Conservation (phyloP, 2,329 filamentous ascomycete genomes). For the Fusarium setosum region DNA sequence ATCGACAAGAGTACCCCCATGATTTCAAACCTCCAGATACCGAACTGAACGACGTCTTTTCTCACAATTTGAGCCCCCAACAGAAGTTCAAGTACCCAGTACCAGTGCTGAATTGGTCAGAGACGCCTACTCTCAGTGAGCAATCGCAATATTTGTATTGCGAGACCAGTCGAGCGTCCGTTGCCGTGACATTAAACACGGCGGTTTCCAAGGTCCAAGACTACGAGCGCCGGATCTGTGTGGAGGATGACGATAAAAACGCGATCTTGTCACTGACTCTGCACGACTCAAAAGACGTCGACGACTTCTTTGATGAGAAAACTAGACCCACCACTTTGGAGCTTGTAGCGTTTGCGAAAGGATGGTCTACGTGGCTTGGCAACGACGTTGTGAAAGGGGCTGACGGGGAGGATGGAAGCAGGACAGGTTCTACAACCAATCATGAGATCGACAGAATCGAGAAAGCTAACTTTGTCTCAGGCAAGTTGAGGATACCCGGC, state of each 20-base stretch:
- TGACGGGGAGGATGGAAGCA: background rate
- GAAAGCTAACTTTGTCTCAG: background rate
- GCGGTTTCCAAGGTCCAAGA: background rate
- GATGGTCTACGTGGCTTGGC: constrained; percentile 22
- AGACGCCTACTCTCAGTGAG: constrained; percentile 5
- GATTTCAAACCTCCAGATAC: background rate
- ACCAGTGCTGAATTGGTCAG: constrained; percentile 6
- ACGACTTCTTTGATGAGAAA: background rate
- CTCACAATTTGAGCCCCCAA: background rate
- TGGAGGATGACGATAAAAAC: background rate
- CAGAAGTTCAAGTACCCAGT: constrained; percentile 5
- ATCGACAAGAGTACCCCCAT: background rate
- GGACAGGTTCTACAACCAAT: background rate
- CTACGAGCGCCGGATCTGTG: constrained; percentile 1
- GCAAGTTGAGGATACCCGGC: background rate
- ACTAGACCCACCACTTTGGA: background rate
- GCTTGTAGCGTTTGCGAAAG: constrained; percentile 13
- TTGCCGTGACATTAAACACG: background rate
- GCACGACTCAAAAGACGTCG: background rate
- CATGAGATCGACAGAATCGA: background rate
- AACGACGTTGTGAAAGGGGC: background rate
- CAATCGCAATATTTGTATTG: constrained; percentile 12
- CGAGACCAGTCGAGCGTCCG: constrained; percentile 3
- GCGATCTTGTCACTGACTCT: constrained; percentile 8
- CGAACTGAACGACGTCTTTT: background rate